Evolutionary conservation across 805 yeast species (phyloP), one percentile per base, ranked within the genome.

Genomic region (Kodamaea restingae): DNA sequence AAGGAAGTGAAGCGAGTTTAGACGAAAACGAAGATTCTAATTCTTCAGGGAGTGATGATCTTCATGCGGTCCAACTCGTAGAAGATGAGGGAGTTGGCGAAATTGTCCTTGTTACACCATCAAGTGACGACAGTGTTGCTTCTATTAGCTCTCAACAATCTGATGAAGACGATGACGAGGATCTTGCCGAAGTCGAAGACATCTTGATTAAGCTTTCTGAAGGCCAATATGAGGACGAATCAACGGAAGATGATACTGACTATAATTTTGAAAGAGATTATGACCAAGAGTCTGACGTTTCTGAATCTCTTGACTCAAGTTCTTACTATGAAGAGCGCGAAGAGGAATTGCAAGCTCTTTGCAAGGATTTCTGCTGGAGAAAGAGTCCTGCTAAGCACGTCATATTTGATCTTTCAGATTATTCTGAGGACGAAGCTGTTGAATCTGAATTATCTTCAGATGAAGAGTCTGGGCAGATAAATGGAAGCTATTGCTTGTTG

Each of bases 221-320:
- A 14, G 29, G 21, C 4, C 4, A 34, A 4, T 10, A 8, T 9
- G 22, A 20, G 5, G 37, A 40, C 18, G 39, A 36, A 10, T 27
- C 22, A 12, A 15, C 17, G 15, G 32, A 28, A 15, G 17, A 12
- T 28, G 33, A 30, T 11, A 30, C 12, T 2, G 40, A 22, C 7
- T 37, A 35, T 9, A 33, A 32, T n/a, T 15, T 22, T 18, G 28
- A 38, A 11, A 12, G 27, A 35, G 25, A 35, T 8, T 12, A 4
- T 21, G 11, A 4, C n/a, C 27, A 18, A 20, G 24, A 32, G 26
- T 11, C 11, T 7, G 27, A 11, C 5, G 15, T 10, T 18, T 32
- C 26, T 20, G n/a, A n/a, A n/a, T 32, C 35, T 8, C 9, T 5
- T 10, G 35, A 32, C 24, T 10, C 15, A n/a, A 22, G 11, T 7